A percentile compares a stretch with the other conserved stretches of the same genome.
Conservation (phyloP, 2,329 filamentous ascomycete genomes). For the Geosmithia morbida region DNA sequence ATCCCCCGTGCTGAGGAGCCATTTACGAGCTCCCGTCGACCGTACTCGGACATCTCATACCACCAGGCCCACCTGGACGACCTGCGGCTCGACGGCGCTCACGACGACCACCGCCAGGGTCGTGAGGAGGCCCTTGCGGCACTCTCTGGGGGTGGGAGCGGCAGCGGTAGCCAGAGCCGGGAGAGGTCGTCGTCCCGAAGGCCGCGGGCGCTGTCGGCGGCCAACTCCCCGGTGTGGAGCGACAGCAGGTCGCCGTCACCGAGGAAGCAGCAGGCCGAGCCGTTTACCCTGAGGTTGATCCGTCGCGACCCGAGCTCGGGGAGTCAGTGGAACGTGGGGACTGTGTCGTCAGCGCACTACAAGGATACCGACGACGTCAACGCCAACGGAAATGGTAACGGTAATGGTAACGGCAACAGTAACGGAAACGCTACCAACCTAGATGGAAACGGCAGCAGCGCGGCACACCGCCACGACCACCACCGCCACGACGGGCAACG, state of each 20-base stretch:
- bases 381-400: neutral
- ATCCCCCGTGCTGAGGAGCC: neutral
- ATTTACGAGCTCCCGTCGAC: neutral
- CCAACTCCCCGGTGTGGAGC: neutral
- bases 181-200: neutral
- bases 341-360: conserved; percentile 38
- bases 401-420: neutral
- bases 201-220: neutral
- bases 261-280: conserved; percentile 17
- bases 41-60: conserved; percentile 1
- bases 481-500: too few species aligned
- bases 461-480: neutral
- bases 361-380: conserved; percentile 13
- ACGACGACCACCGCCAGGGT: neutral
- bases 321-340: conserved; percentile 63
- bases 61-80: neutral
- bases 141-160: neutral
- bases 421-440: neutral
- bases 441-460: neutral
- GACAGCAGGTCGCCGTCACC: conserved; percentile 21
- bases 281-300: conserved; percentile 49
- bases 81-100: neutral
- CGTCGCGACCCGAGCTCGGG: conserved; percentile 57
- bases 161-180: too few species aligned
- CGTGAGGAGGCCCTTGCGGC: neutral